Evolutionary conservation across 116 monocot genomes (phyloP), one percentile per base, ranked within the genome.

Genomic region (Phalaenopsis hybrid): DNA sequence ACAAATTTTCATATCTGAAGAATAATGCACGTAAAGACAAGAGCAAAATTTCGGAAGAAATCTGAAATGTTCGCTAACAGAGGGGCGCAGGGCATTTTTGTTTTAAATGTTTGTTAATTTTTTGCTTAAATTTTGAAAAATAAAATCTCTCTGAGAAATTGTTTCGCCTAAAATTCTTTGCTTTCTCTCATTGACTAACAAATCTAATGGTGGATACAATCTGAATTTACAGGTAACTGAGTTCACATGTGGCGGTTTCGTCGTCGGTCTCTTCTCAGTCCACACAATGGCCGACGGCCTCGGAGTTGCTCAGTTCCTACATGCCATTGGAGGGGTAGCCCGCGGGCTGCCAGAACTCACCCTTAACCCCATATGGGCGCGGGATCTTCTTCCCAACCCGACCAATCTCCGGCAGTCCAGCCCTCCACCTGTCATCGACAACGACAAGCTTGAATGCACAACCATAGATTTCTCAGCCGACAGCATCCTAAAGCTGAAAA

Each of bases 241-340:
- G 69, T 88, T 90, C 80, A 82, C 76, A 20, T 86, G 90, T 20
- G 90, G 90, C 21, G 85, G 90, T 4, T 90, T 87, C 31, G 85
- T 83, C 0, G 76, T 90, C 50, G 90, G 90, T n/a, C 69, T 90
- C 74, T 49, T 88, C 45, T 82, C 86, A 5, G 74, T 86, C 50
- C 88, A 90, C 84, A 81, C 86, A n/a, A 63, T 88, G 9, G 90
- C 90, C 44, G 90, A 90, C 75, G 90, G 90, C 15, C 83, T 87
- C 4, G 90, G 90, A 2, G 87, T 84, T 3, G 90, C 76, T 5
- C 90, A 90, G 48, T 80, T 88, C 82, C 78, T 90, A 63, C 86
- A 81, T n/a, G 90, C 90, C 58, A 74, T 90, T 48, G 88, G 69
- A 4, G 90, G 83, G 21, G 34, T 84, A 11, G 85, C 88, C 23